phyloP scores from a whole-genome alignment of 225 moss, liverwort and hornwort genomes.

The Physcomitrium patens region DNA sequence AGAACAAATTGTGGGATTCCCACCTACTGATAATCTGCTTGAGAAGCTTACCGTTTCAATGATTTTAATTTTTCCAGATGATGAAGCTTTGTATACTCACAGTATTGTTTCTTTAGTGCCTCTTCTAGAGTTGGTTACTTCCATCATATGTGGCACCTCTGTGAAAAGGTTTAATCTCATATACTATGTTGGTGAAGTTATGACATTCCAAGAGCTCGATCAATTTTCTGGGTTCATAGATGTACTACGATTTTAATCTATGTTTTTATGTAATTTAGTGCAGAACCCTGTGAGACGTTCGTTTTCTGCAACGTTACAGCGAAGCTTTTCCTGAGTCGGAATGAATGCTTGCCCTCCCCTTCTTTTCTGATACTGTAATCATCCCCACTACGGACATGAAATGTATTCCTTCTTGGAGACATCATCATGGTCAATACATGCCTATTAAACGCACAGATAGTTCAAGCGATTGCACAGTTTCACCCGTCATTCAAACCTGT shows the following conservation, averaged over 20 bases:
- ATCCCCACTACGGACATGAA: slow-evolving; percentile 53
- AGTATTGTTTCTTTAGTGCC: neutral
- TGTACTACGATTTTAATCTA: neutral
- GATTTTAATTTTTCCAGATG: neutral
- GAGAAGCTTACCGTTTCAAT: neutral
- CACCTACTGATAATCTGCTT: neutral
- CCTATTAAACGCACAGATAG: slow-evolving; percentile 49
- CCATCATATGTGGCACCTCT: neutral
- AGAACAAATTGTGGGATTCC: neutral
- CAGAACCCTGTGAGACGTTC: slow-evolving; percentile 19
- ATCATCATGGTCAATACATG: slow-evolving; percentile 49
- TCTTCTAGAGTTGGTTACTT: slow-evolving; percentile 9
- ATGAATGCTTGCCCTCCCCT: slow-evolving; percentile 52
- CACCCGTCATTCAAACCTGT: slow-evolving; percentile 57
- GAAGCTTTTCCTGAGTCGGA: slow-evolving; percentile 23
- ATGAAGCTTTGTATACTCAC: neutral
- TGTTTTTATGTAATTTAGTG: slow-evolving; percentile 22
- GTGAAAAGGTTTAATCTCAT: neutral
- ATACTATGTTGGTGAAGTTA: neutral
- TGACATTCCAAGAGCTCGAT: neutral
- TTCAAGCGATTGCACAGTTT: slow-evolving; percentile 47
- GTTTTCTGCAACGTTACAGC: slow-evolving; percentile 11
- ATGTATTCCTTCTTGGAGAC: slow-evolving; percentile 53
- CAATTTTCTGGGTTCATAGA: neutral
- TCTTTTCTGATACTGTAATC: slow-evolving; percentile 38